Conservation (phyloP, 2,329 filamentous ascomycete genomes). For the Gremmenia infestans region DNA sequence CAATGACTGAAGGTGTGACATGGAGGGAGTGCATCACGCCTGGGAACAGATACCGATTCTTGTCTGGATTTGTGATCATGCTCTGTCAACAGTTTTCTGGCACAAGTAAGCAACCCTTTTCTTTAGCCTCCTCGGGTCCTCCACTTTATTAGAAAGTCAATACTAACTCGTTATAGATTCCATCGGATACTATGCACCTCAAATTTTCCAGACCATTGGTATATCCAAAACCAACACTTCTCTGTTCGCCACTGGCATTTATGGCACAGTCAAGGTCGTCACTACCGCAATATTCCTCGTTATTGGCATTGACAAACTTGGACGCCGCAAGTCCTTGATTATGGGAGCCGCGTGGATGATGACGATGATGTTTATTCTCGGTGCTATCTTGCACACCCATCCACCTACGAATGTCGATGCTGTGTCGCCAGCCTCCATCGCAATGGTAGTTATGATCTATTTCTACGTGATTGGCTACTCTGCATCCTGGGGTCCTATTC, state of each 20-base stretch:
- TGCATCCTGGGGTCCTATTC: constrained; percentile 47
- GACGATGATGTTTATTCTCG: constrained; percentile 47
- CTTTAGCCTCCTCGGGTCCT: no score
- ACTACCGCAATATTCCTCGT: constrained; percentile 53
- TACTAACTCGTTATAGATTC: neutral
- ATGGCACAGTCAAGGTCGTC: constrained; percentile 63
- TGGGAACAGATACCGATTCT: constrained; percentile 41
- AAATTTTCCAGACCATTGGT: constrained; percentile 63
- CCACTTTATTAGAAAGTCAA: no score
- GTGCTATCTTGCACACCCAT: constrained; percentile 42
- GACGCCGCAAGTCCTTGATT: constrained; percentile 44
- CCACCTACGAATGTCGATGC: constrained; percentile 29
- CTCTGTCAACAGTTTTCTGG: constrained; percentile 38
- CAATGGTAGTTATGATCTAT: constrained; percentile 25
- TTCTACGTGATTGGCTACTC: constrained; percentile 39
- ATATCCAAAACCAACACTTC: constrained; percentile 50
- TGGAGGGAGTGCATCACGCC: constrained; percentile 40
- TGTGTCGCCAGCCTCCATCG: constrained; percentile 41
- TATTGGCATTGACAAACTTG: constrained; percentile 41
- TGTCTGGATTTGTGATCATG: constrained; percentile 37
- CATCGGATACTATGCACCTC: constrained; percentile 29
- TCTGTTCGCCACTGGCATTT: constrained; percentile 67
- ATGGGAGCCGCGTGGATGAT: constrained; percentile 46
- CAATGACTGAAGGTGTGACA: constrained; percentile 62
- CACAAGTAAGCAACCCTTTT: constrained; percentile 4